phyloP scores from a whole-genome alignment of 495 filamentous ascomycete genomes.

The Chaetomidium leptoderma region DNA sequence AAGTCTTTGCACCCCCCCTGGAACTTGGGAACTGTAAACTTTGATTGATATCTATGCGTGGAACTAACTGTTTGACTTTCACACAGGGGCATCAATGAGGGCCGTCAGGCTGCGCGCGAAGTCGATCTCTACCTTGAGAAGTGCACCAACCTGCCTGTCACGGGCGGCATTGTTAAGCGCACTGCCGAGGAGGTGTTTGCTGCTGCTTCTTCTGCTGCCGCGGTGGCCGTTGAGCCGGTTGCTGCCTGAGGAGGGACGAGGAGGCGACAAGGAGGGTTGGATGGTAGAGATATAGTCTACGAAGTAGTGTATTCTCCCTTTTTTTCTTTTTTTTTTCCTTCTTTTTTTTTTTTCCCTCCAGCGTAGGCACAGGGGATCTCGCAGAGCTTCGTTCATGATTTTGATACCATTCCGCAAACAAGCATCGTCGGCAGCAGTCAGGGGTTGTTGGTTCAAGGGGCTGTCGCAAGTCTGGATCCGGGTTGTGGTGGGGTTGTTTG shows the following conservation, averaged over 20 bases:
- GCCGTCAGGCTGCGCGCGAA: slow-evolving; percentile 88
- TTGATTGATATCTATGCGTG: neutral
- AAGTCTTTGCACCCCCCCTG: slow-evolving; percentile 35
- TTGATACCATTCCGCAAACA: slow-evolving; percentile 17
- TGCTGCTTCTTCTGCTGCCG: slow-evolving; percentile 21
- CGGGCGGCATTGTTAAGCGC: slow-evolving; percentile 88
- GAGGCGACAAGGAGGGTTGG: neutral
- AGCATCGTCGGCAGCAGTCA: slow-evolving; percentile 10
- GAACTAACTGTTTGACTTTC: slow-evolving; percentile 32
- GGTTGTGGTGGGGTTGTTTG: neutral
- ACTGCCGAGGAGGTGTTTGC: slow-evolving; percentile 63
- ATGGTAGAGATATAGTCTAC: slow-evolving; percentile 1
- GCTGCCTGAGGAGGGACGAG: neutral
- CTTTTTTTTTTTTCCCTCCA: neutral
- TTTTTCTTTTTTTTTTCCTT: slow-evolving; percentile 8
- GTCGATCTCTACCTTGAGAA: slow-evolving; percentile 85
- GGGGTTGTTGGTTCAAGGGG: neutral
- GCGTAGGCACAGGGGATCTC: neutral
- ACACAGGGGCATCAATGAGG: slow-evolving; percentile 96
- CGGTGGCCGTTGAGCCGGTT: neutral
- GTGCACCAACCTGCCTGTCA: slow-evolving; percentile 79
- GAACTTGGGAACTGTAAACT: no score
- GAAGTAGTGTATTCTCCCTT: neutral
- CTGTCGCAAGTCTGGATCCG: neutral
- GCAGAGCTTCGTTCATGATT: neutral